Base-by-base conservation (phyloP, 2,329 filamentous ascomycete species). In the Phyllosticta citribraziliensis region DNA sequence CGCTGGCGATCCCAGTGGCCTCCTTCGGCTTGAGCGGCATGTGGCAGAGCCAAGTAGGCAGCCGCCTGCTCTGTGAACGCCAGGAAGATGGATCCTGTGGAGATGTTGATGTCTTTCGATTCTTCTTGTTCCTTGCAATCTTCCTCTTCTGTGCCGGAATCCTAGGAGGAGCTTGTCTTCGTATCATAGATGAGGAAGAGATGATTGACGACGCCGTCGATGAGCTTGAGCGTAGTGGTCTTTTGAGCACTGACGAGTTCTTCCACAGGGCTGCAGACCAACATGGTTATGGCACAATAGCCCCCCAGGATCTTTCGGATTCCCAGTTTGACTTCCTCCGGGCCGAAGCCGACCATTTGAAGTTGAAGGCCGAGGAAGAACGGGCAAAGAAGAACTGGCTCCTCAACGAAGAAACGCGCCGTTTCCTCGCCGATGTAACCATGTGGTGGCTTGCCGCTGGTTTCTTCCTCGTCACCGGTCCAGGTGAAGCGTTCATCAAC, bases 401-500 rank as follows among this genome's bases (percentile, higher is more conserved):
- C 3, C 82, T 97, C 66, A 97, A 97, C 68, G 90, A 89, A 53
- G 93, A 97, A 72, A 97, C 94, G 0, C 81, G 86, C 12, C 81
- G 85, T 3, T 99, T 97, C 73, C 80, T 99, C 10, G 81, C 84
- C 24, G 94, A 99, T 67, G 86, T 83, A 63, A 97, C 91, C 12
- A 97, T 97, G 93, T 99, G 93, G 93, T 89, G 86, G 71, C 87
- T 99, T 66, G 91, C 93, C 0, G 78, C 87, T 0, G 92, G 91
- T 20, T 97, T 99, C 75, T 90, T 97, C 74, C 82, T 97, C 64
- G 89, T 96, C 67, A 89, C 92, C 59, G 94, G 94, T 0, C 93
- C 94, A 0, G 93, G 92, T n/a, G 94, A 99, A 75, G 89, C 93
- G 11, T 99, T 97, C 73, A 91, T 97, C 76, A 99, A 97, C 76